These are phyloP conservation scores for Chlorella variabilis DNA, from an alignment of 163 green algal genomes.

Conservation along the genomic window DNA sequence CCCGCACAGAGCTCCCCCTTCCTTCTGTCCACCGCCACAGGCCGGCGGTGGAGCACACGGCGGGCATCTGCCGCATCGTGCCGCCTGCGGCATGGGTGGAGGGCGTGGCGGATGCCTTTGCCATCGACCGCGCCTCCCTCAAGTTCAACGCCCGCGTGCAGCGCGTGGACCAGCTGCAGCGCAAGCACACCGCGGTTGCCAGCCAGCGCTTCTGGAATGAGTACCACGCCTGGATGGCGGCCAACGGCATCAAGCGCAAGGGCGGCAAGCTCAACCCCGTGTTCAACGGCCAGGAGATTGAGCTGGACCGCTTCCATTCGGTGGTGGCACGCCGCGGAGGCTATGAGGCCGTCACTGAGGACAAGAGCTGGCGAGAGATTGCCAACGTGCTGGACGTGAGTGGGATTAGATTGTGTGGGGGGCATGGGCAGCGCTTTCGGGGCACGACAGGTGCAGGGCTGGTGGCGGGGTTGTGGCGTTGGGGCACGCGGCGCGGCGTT, in stretches of 20 bases:
- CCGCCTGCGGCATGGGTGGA: constrained; percentile 45
- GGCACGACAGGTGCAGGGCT: too few species aligned
- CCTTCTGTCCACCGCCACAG: background rate
- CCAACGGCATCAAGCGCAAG: constrained; percentile 40
- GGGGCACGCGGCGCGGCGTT: too few species aligned
- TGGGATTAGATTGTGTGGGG: too few species aligned
- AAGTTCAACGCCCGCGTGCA: constrained; percentile 70
- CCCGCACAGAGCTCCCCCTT: background rate
- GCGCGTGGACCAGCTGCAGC: constrained; percentile 68
- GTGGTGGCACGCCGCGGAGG: constrained; percentile 74
- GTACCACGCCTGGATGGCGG: constrained; percentile 35
- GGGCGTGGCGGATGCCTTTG: constrained; percentile 31
- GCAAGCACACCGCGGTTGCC: constrained; percentile 23
- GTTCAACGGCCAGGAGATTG: constrained; percentile 74
- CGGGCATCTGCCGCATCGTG: constrained; percentile 50
- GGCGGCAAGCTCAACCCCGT: constrained; percentile 62
- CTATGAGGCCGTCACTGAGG: constrained; percentile 71
- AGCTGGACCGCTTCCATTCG: constrained; percentile 75
- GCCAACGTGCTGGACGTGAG: constrained; percentile 70
- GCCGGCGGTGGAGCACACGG: constrained; percentile 27
- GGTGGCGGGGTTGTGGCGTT: too few species aligned
- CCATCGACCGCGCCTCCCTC: constrained; percentile 44
- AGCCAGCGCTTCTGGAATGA: constrained; percentile 38
- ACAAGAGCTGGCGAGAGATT: constrained; percentile 83
- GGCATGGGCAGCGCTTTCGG: too few species aligned